Conservation (phyloP, 192 early-diverging fungal species). For the Gryganskiella cystojenkinii region DNA sequence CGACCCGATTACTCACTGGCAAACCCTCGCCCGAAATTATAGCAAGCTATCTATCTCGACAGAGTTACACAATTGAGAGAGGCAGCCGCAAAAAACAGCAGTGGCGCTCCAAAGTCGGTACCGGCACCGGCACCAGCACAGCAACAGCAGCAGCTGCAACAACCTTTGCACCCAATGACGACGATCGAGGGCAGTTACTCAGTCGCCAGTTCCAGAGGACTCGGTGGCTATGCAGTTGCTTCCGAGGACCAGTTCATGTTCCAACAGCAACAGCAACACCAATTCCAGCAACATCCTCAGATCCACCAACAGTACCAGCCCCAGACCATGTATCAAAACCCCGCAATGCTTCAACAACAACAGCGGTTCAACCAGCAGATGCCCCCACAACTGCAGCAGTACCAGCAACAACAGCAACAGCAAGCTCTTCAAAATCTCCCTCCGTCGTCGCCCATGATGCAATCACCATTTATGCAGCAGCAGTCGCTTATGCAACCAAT, state of each 20-base stretch:
- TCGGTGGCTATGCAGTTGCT: too few species aligned
- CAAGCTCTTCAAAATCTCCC: slow-evolving; percentile 9
- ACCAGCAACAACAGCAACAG: slow-evolving; percentile 7
- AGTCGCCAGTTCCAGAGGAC: too few species aligned
- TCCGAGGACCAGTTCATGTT: too few species aligned
- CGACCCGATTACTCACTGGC: background rate
- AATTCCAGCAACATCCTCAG: slow-evolving; percentile 7
- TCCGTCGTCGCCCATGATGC: too few species aligned
- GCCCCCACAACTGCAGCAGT: slow-evolving; percentile 1
- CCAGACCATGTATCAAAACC: background rate
- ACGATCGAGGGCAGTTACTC: too few species aligned
- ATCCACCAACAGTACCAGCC: slow-evolving; percentile 2
- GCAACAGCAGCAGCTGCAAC: slow-evolving; percentile 1
- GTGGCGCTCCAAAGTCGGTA: slow-evolving; percentile 14
- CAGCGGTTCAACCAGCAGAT: slow-evolving; percentile 1
- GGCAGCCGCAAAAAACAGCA: slow-evolving; percentile 1
- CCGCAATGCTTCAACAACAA: too few species aligned
- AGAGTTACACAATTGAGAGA: slow-evolving; percentile 34
- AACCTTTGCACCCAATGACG: background rate
- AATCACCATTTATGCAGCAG: too few species aligned
- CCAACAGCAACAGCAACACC: background rate
- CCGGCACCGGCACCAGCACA: slow-evolving; percentile 21
- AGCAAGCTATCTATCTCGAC: slow-evolving; percentile 52
- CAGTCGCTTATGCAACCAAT: background rate
- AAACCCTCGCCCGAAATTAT: too few species aligned